These are phyloP conservation scores for Phoma herbarum DNA, from an alignment of 2,329 filamentous ascomycete species.

Conservation along the genomic window DNA sequence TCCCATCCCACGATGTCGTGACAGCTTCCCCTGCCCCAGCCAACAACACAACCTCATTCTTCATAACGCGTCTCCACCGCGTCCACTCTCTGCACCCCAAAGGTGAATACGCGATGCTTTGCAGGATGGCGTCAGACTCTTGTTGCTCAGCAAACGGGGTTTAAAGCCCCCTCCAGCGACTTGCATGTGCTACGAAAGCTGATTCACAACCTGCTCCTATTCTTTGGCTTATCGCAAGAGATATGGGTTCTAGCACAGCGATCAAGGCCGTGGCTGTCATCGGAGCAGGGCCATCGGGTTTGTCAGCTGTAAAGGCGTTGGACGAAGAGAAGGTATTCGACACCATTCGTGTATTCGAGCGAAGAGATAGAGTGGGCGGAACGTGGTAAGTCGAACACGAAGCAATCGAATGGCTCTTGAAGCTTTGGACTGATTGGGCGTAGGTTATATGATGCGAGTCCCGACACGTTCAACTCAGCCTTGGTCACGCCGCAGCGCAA, in stretches of 20 bases:
- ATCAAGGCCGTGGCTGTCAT: neutral
- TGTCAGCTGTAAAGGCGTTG: neutral
- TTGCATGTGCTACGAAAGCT: neutral
- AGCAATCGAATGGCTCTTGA: neutral
- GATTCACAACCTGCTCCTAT: neutral
- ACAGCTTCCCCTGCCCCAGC: conserved; percentile 5
- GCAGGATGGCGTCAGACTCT: neutral
- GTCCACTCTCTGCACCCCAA: neutral
- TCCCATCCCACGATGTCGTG: conserved; percentile 13
- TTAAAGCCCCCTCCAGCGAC: neutral
- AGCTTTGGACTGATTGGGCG: neutral
- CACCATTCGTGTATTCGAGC: neutral
- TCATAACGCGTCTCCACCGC: conserved; percentile 9
- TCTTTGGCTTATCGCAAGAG: neutral
- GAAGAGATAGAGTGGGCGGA: neutral
- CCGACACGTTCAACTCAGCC: neutral
- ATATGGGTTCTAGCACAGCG: neutral
- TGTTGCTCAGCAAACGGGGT: neutral
- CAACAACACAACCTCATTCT: conserved; percentile 5
- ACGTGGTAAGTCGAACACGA: neutral
- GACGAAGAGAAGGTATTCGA: neutral
- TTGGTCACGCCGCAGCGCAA: neutral
- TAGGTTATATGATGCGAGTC: neutral
- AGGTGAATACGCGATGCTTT: neutral
- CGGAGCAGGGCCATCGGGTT: neutral